Conservation (phyloP, 371 early-diverging fungal genomes). For the Mortierella sp. region DNA sequence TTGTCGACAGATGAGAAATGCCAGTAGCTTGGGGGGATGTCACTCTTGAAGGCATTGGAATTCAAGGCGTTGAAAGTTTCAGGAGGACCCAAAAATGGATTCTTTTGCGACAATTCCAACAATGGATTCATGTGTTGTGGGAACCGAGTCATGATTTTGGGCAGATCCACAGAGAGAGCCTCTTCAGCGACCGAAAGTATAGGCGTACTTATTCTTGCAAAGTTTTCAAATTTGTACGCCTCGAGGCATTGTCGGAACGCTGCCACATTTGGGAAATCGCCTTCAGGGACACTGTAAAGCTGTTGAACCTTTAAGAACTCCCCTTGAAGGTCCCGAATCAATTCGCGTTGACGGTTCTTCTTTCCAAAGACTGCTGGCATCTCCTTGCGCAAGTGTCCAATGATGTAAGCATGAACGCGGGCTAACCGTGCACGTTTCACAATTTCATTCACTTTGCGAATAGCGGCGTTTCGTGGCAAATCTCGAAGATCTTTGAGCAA, state of each 20-base stretch:
- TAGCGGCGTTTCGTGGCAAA: constrained; percentile 83
- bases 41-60: constrained; percentile 28
- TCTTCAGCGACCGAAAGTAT: constrained; percentile 41
- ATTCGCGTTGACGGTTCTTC: constrained; percentile 76
- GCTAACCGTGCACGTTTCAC: constrained; percentile 89
- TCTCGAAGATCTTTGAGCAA: constrained; percentile 79
- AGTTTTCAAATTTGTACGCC: constrained; percentile 81
- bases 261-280: constrained; percentile 81
- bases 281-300: constrained; percentile 75
- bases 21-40: constrained; percentile 70
- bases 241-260: constrained; percentile 71
- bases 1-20: constrained; percentile 69
- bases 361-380: constrained; percentile 92
- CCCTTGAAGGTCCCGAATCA: constrained; percentile 73
- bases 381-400: constrained; percentile 83
- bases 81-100: constrained; percentile 62
- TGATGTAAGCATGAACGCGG: constrained; percentile 86
- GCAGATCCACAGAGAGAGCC: constrained; percentile 73
- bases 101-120: constrained; percentile 49
- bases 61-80: constrained; percentile 26
- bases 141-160: constrained; percentile 73
- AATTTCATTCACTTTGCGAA: constrained; percentile 90
- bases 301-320: constrained; percentile 85
- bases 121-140: constrained; percentile 62
- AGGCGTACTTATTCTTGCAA: constrained; percentile 72